These are phyloP conservation scores for Dictyostelium firmibasis DNA, from an alignment of 78 protist genomes.

Conservation along the genomic window DNA sequence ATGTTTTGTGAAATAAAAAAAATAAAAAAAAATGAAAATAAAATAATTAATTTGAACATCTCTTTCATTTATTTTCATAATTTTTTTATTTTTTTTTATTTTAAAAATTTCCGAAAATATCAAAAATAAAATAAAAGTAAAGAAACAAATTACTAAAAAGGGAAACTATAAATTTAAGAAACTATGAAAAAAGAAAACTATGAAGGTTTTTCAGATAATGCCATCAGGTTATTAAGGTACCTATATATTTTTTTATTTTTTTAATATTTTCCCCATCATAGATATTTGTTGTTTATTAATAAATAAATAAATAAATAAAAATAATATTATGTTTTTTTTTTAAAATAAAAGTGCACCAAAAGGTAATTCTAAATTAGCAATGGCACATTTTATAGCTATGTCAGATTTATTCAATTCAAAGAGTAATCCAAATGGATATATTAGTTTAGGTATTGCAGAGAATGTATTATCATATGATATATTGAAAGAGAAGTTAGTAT, in stretches of 20 bases:
- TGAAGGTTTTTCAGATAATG: conserved; percentile 25
- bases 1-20: too few relatives aligned
- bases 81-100: too few relatives aligned
- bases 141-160: too few relatives aligned
- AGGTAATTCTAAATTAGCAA: neutral
- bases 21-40: too few relatives aligned
- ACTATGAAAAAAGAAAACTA: neutral
- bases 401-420: neutral
- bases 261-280: too few relatives aligned
- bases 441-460: conserved; percentile 61
- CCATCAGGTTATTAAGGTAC: neutral
- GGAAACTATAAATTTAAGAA: neutral
- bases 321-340: neutral
- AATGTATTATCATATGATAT: conserved; percentile 22
- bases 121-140: too few relatives aligned
- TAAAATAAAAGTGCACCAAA: neutral
- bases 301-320: too few relatives aligned
- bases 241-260: neutral
- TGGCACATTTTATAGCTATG: conserved; percentile 10
- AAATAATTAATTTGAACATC: too few relatives aligned
- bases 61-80: too few relatives aligned
- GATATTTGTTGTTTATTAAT: too few relatives aligned
- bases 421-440: conserved; percentile 46
- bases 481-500: conserved; percentile 5
- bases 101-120: too few relatives aligned